phyloP scores from a whole-genome alignment of 345 rosid species.

The Gossypium anomalum region DNA sequence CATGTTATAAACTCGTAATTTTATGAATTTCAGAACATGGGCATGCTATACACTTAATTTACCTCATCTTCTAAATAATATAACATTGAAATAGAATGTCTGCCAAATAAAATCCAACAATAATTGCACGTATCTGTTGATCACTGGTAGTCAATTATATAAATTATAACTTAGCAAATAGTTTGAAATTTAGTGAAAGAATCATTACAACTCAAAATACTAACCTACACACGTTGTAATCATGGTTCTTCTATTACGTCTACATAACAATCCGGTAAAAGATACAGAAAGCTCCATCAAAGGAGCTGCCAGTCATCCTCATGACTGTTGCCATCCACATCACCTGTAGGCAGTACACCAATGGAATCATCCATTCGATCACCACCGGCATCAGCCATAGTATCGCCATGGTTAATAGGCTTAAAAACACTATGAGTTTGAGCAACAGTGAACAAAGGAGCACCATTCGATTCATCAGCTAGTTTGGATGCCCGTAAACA shows the following conservation, averaged over 20 bases:
- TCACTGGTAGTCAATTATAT: not conserved
- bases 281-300: constrained; percentile 18
- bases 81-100: not conserved
- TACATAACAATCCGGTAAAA: not conserved
- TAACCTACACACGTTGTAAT: constrained; percentile 5
- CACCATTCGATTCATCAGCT: constrained; percentile 77
- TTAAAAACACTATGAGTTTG: constrained; percentile 23
- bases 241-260: not conserved
- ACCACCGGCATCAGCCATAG: constrained; percentile 13
- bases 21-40: no score
- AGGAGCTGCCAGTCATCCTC: constrained; percentile 76
- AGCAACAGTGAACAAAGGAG: constrained; percentile 67
- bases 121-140: not conserved
- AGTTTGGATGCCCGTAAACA: constrained; percentile 69
- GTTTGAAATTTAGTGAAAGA: not conserved
- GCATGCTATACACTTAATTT: no score
- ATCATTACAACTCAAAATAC: constrained; percentile 1
- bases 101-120: not conserved
- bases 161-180: not conserved
- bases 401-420: constrained; percentile 22
- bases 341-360: constrained; percentile 15
- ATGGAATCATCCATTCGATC: constrained; percentile 27
- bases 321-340: constrained; percentile 24
- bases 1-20: no score
- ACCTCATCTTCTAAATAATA: no score